phyloP scores from a whole-genome alignment of 2,329 filamentous ascomycete genomes.

The Reticulascus tulasneorum region DNA sequence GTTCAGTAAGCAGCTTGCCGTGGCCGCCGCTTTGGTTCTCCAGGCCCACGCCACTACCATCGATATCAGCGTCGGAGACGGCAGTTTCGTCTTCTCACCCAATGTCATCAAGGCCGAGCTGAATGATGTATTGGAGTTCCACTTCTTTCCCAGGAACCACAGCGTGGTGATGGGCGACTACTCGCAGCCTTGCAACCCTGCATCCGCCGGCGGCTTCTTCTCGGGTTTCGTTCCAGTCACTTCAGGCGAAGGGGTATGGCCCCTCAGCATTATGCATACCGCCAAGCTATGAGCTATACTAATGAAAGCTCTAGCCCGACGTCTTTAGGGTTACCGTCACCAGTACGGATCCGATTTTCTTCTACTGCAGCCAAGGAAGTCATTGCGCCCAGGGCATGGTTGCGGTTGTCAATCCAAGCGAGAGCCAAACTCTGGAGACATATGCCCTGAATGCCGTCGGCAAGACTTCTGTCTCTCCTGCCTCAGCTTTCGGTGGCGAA shows the following conservation, averaged over 20 bases:
- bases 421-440: slow-evolving; percentile 23
- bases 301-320: too few species aligned
- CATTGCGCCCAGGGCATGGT: slow-evolving; percentile 35
- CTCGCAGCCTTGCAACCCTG: slow-evolving; percentile 28
- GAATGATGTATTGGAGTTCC: slow-evolving; percentile 32
- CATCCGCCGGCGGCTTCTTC: slow-evolving; percentile 30
- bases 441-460: slow-evolving; percentile 27
- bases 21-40: too few species aligned
- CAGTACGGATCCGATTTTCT: slow-evolving; percentile 27
- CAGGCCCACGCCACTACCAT: slow-evolving; percentile 27
- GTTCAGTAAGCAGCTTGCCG: too few species aligned
- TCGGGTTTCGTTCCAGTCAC: slow-evolving; percentile 28
- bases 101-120: slow-evolving; percentile 25
- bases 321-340: slow-evolving; percentile 30
- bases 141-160: slow-evolving; percentile 32
- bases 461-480: slow-evolving; percentile 16
- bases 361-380: slow-evolving; percentile 34
- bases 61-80: slow-evolving; percentile 27
- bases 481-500: too few species aligned
- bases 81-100: slow-evolving; percentile 24
- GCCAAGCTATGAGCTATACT: slow-evolving; percentile 1
- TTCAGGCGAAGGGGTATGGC: slow-evolving; percentile 25
- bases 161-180: slow-evolving; percentile 32
- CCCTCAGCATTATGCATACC: background rate
- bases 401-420: slow-evolving; percentile 31